A percentile compares a stretch with the other conserved stretches of the same genome.
phyloP scores from a whole-genome alignment of 2,329 filamentous ascomycete genomes.

The Capronia epimyces region DNA sequence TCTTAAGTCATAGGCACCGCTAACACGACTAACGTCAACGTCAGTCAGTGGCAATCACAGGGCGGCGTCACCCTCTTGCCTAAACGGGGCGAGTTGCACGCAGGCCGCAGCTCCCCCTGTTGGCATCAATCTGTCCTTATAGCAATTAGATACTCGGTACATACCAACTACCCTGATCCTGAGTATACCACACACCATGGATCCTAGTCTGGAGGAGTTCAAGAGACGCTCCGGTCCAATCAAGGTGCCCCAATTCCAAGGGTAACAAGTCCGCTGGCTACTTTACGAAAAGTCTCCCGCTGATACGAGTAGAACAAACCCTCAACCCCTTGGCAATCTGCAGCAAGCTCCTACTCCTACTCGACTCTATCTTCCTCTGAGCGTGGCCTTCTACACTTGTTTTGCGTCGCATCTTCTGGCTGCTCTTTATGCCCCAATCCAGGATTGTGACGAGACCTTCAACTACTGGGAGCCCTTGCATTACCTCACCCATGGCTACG shows the following conservation, averaged over 20 bases:
- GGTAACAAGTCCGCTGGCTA: constrained; percentile 1
- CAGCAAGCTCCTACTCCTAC: constrained; percentile 28
- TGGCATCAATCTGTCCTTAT: too few species aligned
- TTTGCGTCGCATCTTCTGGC: constrained; percentile 67
- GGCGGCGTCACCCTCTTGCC: too few species aligned
- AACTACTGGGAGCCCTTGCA: constrained; percentile 99
- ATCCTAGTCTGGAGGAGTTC: constrained; percentile 12
- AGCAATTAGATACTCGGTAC: too few species aligned
- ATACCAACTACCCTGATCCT: too few species aligned
- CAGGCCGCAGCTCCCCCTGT: too few species aligned
- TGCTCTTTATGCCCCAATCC: constrained; percentile 80
- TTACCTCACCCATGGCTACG: constrained; percentile 87
- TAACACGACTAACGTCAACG: too few species aligned
- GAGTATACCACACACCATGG: constrained; percentile 5
- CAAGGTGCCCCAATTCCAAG: constrained; percentile 5
- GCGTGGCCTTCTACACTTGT: constrained; percentile 75
- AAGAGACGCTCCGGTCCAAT: constrained; percentile 13
- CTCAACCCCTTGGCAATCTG: constrained; percentile 34
- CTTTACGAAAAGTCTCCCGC: neutral
- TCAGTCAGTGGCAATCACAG: too few species aligned
- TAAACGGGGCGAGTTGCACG: too few species aligned
- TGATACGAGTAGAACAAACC: constrained; percentile 5
- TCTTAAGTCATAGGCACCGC: too few species aligned
- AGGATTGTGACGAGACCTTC: constrained; percentile 97
- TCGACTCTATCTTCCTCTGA: constrained; percentile 62